phyloP scores from a whole-genome alignment of 768 basidiomycete species.

The Guyanaporus albipodus region DNA sequence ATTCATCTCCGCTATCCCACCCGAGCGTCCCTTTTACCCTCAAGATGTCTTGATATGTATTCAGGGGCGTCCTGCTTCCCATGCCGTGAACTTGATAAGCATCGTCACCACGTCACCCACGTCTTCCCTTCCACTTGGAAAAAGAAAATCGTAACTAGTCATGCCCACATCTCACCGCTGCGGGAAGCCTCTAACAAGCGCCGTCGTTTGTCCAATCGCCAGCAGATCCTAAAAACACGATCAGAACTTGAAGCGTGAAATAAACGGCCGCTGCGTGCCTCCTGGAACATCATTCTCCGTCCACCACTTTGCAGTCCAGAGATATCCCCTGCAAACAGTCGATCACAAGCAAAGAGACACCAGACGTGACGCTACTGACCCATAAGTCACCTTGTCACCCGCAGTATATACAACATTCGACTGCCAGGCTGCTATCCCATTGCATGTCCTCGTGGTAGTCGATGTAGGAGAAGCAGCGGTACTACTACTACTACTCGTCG shows the following conservation, averaged over 20 bases:
- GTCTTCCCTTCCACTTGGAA: too few relatives aligned
- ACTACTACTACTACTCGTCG: constrained; percentile 9
- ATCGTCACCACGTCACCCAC: too few relatives aligned
- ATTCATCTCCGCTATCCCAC: too few relatives aligned
- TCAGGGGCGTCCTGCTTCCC: too few relatives aligned
- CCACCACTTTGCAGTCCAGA: constrained; percentile 61
- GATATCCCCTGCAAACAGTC: constrained; percentile 18
- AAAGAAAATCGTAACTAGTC: too few relatives aligned
- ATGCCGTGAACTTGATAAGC: too few relatives aligned
- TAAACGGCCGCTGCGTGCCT: constrained; percentile 22
- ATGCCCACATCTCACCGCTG: too few relatives aligned
- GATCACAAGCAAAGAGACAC: background rate
- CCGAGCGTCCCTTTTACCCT: too few relatives aligned
- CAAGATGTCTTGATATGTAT: too few relatives aligned
- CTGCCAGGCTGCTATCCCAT: constrained; percentile 49
- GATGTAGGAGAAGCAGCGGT: constrained; percentile 15
- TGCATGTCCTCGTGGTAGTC: constrained; percentile 38
- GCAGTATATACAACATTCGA: constrained; percentile 44
- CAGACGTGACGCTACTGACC: constrained; percentile 35
- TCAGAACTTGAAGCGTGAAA: background rate
- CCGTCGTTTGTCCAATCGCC: constrained; percentile 59
- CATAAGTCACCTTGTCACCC: constrained; percentile 48
- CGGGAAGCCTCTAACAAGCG: constrained; percentile 35
- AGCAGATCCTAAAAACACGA: constrained; percentile 35
- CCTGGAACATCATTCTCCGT: constrained; percentile 51